A percentile compares a stretch with the other conserved stretches of the same genome.
phyloP scores from a whole-genome alignment of 73 alveolate genomes.

The Blepharisma japonicum region DNA sequence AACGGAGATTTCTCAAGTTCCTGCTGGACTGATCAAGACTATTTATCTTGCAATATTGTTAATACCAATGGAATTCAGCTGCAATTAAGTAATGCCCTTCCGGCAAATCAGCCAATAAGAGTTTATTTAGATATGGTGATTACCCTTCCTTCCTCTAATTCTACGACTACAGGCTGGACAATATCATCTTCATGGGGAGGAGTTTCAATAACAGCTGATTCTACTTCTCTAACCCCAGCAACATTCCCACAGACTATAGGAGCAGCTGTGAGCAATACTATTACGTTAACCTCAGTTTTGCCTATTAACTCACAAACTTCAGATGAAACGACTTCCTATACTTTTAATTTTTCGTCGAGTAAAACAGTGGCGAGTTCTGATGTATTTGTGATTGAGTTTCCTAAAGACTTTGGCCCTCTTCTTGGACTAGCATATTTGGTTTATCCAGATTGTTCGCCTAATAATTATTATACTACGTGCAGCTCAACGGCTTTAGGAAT shows the following conservation, averaged over 20 bases:
- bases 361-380: background rate
- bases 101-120: too few species aligned
- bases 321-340: background rate
- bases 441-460: background rate
- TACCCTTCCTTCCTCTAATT: too few species aligned
- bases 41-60: background rate
- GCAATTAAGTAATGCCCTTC: too few species aligned
- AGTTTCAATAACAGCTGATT: too few species aligned
- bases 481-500: background rate
- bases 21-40: background rate
- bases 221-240: too few species aligned
- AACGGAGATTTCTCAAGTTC: background rate
- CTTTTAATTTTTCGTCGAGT: background rate
- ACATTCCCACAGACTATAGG: too few species aligned
- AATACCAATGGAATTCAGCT: too few species aligned
- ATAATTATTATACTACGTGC: background rate
- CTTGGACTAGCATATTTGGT: background rate
- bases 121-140: too few species aligned
- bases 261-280: too few species aligned
- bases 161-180: too few species aligned
- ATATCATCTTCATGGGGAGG: too few species aligned
- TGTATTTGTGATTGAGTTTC: background rate
- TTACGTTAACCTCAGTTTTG: too few species aligned
- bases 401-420: slow-evolving; percentile 9
- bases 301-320: background rate